phyloP scores from a whole-genome alignment of 192 early-diverging fungal genomes.

The Coemansia sp. region DNA sequence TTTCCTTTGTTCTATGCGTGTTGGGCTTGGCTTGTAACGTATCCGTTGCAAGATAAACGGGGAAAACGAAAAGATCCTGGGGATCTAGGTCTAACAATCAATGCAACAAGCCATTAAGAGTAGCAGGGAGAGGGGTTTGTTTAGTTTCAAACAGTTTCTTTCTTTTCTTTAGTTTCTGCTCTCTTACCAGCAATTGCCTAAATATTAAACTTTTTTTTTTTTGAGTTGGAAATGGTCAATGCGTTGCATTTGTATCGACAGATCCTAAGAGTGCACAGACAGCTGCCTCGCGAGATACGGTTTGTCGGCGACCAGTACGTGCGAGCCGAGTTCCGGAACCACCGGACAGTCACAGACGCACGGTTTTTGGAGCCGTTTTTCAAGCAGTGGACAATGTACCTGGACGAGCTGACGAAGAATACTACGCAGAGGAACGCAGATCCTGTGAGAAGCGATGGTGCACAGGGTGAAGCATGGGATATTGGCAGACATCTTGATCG shows the following conservation, averaged over 20 bases:
- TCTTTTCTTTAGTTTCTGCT: not conserved
- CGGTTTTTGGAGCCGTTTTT: constrained; percentile 48
- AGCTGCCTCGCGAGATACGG: constrained; percentile 47
- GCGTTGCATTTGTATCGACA: constrained; percentile 37
- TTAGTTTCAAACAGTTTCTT: too few species aligned
- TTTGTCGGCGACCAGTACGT: constrained; percentile 59
- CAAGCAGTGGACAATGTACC: constrained; percentile 46
- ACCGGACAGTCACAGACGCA: constrained; percentile 39
- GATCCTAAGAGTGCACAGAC: constrained; percentile 42
- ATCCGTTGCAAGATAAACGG: too few species aligned
- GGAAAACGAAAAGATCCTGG: too few species aligned
- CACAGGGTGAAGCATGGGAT: not conserved
- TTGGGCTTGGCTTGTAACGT: too few species aligned
- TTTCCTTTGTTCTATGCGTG: too few species aligned
- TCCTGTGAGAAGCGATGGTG: not conserved
- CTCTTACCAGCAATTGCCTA: not conserved
- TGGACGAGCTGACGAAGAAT: constrained; percentile 22
- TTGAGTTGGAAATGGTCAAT: constrained; percentile 17
- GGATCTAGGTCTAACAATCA: too few species aligned
- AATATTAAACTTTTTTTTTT: not conserved
- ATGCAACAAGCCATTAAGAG: too few species aligned
- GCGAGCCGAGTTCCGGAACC: constrained; percentile 50
- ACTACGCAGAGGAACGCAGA: not conserved
- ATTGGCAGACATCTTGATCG: constrained; percentile 43
- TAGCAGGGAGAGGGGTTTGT: too few species aligned